Evolutionary conservation across 176 grass and related monocot genomes (phyloP).

Genomic region (Pontederia paniculata): DNA sequence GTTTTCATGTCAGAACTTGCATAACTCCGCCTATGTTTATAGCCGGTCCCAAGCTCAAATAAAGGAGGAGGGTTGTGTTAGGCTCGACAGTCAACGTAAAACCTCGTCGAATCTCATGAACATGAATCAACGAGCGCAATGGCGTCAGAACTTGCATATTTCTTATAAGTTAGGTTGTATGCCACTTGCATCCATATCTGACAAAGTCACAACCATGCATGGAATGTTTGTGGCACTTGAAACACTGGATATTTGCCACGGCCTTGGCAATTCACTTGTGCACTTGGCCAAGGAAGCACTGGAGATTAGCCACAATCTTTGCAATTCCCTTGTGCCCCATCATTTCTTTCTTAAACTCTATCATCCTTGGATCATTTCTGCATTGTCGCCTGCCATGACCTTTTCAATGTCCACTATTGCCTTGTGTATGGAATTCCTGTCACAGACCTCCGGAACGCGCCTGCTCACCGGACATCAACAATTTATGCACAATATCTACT

Average conservation of each 20-base stretch:
- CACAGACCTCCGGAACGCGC: constrained; percentile 23
- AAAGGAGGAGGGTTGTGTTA: too few relatives aligned
- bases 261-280: constrained; percentile 21
- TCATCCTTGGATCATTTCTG: constrained; percentile 27
- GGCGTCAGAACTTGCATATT: too few relatives aligned
- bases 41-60: too few relatives aligned
- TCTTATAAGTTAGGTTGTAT: too few relatives aligned
- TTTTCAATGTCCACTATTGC: constrained; percentile 30
- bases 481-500: constrained; percentile 65
- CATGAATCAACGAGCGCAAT: too few relatives aligned
- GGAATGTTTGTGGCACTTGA: neutral
- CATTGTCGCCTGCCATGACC: constrained; percentile 39
- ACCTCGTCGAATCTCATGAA: too few relatives aligned
- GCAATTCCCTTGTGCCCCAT: constrained; percentile 22
- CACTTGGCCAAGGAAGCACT: neutral
- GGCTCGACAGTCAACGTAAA: too few relatives aligned
- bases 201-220: too few relatives aligned
- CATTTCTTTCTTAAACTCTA: constrained; percentile 21
- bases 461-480: constrained; percentile 34
- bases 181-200: too few relatives aligned
- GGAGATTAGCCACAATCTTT: constrained; percentile 27
- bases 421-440: neutral
- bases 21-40: too few relatives aligned
- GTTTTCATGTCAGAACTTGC: too few relatives aligned
- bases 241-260: constrained; percentile 17